Conservation (phyloP, 345 rosid genomes). For the Theobroma cacao region DNA sequence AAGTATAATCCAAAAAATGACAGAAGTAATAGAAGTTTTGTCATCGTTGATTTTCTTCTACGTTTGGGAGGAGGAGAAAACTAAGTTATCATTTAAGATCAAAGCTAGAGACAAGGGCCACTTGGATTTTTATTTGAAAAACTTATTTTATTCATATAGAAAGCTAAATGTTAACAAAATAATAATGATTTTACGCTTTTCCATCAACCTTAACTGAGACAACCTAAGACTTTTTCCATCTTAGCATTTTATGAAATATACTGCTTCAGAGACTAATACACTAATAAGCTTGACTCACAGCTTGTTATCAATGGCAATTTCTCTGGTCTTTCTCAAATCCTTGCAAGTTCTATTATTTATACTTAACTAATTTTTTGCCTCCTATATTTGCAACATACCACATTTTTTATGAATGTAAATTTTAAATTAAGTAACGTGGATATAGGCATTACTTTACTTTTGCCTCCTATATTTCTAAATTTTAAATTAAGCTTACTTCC, state of each 20-base stretch:
- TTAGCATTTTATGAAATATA: background rate
- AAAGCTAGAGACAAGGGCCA: conserved; percentile 25
- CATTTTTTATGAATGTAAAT: no score
- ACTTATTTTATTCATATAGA: conserved; percentile 10
- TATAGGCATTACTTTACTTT: no score
- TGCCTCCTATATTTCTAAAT: no score
- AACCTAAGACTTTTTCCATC: background rate
- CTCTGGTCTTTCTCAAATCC: conserved; percentile 10
- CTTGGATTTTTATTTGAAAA: conserved; percentile 15
- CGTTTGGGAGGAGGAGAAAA: conserved; percentile 1
- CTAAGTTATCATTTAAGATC: conserved; percentile 13
- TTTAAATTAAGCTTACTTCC: no score
- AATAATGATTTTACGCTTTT: conserved; percentile 21
- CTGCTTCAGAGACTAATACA: background rate
- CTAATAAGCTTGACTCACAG: background rate
- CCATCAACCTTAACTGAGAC: conserved; percentile 10
- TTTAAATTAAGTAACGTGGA: no score
- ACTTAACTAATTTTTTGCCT: conserved; percentile 18
- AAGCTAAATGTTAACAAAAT: conserved; percentile 14
- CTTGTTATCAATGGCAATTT: conserved; percentile 30
- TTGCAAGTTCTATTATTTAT: conserved; percentile 20
- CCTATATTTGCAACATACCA: no score
- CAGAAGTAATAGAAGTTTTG: background rate
- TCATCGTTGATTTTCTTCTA: conserved; percentile 12
- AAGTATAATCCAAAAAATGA: conserved; percentile 12